phyloP scores from a whole-genome alignment of 1,284 basidiomycete species.

The Leccinum holopus region DNA sequence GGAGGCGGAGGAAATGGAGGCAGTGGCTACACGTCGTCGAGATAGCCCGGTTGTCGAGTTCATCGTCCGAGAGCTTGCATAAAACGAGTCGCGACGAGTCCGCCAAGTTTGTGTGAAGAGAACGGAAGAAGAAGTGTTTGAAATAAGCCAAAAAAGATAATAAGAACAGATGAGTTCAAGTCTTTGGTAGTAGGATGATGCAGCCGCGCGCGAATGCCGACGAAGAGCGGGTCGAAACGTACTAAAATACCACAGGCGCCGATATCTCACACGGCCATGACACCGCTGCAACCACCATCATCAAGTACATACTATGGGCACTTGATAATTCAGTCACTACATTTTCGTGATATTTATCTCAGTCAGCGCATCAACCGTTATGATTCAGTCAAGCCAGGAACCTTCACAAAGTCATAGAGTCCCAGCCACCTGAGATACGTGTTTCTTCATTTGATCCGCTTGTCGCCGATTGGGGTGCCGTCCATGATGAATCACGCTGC shows the following conservation, averaged over 20 bases:
- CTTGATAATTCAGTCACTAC: not conserved
- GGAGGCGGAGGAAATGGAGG: conserved; percentile 37
- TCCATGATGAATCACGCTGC: conserved; percentile 12
- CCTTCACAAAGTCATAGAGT: not conserved
- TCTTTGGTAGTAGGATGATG: no score
- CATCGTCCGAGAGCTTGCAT: conserved; percentile 36
- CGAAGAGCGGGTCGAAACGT: not conserved
- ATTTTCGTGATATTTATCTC: no score
- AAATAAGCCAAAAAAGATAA: not conserved
- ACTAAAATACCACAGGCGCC: not conserved
- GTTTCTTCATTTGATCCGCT: conserved; percentile 22
- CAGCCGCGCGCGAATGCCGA: not conserved
- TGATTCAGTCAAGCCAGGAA: not conserved
- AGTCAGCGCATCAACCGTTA: no score
- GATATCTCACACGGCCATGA: not conserved
- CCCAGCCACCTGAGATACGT: not conserved
- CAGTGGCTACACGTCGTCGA: conserved; percentile 50
- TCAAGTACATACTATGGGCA: no score
- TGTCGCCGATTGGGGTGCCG: not conserved
- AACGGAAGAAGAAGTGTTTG: not conserved
- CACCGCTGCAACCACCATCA: not conserved
- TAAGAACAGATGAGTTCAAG: no score
- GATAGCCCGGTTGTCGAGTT: conserved; percentile 48
- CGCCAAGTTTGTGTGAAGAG: not conserved
- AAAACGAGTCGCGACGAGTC: conserved; percentile 14